A percentile compares a stretch with the other conserved stretches of the same genome.
phyloP scores from a whole-genome alignment of 768 basidiomycete species.

The Pulveroboletus ravenelii region DNA sequence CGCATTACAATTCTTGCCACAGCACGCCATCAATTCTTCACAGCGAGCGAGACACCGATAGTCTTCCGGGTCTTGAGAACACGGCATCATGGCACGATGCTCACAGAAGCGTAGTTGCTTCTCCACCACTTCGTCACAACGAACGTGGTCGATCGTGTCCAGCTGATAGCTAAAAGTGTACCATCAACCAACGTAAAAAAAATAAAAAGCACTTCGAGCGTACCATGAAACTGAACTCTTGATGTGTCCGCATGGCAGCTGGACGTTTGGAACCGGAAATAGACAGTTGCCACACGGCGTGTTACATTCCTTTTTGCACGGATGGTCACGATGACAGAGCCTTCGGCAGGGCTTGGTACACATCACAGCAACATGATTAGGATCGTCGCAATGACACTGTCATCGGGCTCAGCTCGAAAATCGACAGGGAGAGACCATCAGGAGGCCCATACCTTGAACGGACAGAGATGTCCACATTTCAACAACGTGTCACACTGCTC shows the following conservation, averaged over 20 bases:
- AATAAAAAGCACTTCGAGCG: conserved; percentile 3
- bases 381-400: conserved; percentile 61
- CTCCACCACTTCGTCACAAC: conserved; percentile 39
- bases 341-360: conserved; percentile 48
- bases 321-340: conserved; percentile 53
- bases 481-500: conserved; percentile 49
- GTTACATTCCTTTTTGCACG: conserved; percentile 51
- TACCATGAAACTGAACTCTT: conserved; percentile 47
- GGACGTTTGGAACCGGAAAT: conserved; percentile 43
- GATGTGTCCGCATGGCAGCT: conserved; percentile 56
- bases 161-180: conserved; percentile 38
- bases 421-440: background rate
- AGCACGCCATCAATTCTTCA: conserved; percentile 45
- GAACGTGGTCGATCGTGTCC: conserved; percentile 40
- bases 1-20: conserved; percentile 45
- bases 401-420: background rate
- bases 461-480: conserved; percentile 61
- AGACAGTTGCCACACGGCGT: conserved; percentile 49
- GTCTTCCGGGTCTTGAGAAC: conserved; percentile 39
- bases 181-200: background rate
- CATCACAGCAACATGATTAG: conserved; percentile 42
- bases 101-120: conserved; percentile 51
- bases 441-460: conserved; percentile 43
- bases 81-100: conserved; percentile 44
- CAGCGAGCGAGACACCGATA: conserved; percentile 42